Conservation (phyloP, 1,139 yeast genomes). For the Oligophagozyma castellii region DNA sequence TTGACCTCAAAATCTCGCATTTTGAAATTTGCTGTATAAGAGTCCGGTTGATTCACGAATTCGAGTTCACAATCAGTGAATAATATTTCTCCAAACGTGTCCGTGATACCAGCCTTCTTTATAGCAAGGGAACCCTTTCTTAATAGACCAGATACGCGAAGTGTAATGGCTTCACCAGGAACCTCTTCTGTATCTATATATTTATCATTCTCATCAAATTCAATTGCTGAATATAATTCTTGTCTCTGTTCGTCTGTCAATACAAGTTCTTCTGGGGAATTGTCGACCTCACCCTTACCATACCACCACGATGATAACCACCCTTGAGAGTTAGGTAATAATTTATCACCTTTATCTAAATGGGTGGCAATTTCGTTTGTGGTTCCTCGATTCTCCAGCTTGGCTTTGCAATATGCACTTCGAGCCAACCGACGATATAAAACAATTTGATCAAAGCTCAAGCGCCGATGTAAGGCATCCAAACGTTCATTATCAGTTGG, state of each 20-base stretch:
- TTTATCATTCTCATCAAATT: constrained; percentile 61
- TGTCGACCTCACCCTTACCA: constrained; percentile 16
- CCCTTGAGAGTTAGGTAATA: constrained; percentile 23
- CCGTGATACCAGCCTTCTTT: constrained; percentile 26
- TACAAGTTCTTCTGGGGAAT: constrained; percentile 25
- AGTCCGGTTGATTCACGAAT: constrained; percentile 66
- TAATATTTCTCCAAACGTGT: constrained; percentile 57
- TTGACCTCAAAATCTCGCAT: constrained; percentile 73
- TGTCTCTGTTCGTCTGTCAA: constrained; percentile 58
- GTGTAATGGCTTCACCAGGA: constrained; percentile 59
- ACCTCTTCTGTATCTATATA: constrained; percentile 42
- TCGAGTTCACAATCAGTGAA: constrained; percentile 76
- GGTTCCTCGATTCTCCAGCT: constrained; percentile 14
- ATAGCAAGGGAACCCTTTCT: constrained; percentile 68
- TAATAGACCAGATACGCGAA: constrained; percentile 55
- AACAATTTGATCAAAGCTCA: constrained; percentile 67
- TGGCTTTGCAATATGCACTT: constrained; percentile 47
- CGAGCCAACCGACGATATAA: constrained; percentile 76
- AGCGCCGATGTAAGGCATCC: constrained; percentile 40
- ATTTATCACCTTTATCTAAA: no score
- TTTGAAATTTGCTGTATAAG: constrained; percentile 57
- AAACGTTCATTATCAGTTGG: constrained; percentile 30
- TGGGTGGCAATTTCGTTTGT: no score
- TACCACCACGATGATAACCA: constrained; percentile 58
- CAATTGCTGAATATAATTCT: constrained; percentile 88